These are phyloP conservation scores for Porogramme epimiltina DNA, from an alignment of 1,284 basidiomycete genomes.

Conservation along the genomic window DNA sequence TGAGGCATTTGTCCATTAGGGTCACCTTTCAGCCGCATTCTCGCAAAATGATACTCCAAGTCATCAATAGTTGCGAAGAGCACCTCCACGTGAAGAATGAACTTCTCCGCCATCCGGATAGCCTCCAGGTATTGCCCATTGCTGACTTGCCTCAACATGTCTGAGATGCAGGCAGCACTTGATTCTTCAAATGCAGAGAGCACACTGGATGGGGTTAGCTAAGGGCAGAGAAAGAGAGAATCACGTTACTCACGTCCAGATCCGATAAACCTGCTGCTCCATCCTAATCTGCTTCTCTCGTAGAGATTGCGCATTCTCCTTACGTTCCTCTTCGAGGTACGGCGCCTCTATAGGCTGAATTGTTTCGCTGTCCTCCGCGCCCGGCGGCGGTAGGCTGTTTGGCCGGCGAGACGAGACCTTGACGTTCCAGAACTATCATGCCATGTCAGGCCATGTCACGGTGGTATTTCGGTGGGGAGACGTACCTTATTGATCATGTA, in stretches of 20 bases:
- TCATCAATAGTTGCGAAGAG: conserved; percentile 98
- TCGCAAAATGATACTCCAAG: conserved; percentile 88
- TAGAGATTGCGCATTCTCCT: conserved; percentile 81
- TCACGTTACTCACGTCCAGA: conserved; percentile 79
- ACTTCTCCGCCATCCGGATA: conserved; percentile 97
- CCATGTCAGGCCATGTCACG: too few relatives aligned
- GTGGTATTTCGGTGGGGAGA: neutral
- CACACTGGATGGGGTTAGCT: conserved; percentile 51
- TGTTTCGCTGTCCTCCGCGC: conserved; percentile 52
- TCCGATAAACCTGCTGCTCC: conserved; percentile 98
- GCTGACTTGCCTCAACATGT: conserved; percentile 98
- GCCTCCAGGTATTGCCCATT: conserved; percentile 95
- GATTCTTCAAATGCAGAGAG: conserved; percentile 98
- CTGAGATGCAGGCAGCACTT: conserved; percentile 98
- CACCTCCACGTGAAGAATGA: conserved; percentile 98
- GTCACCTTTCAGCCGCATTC: conserved; percentile 82
- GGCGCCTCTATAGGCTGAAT: conserved; percentile 42
- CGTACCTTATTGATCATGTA: conserved; percentile 99
- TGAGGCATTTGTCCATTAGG: conserved; percentile 10
- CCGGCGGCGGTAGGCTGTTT: conserved; percentile 48
- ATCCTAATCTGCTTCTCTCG: conserved; percentile 92
- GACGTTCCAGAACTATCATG: conserved; percentile 93
- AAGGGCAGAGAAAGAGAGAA: neutral
- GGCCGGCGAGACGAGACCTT: conserved; percentile 86
- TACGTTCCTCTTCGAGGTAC: conserved; percentile 75